Conservation (phyloP, 768 basidiomycete species). For the Dictyophora rubrovolvata region DNA sequence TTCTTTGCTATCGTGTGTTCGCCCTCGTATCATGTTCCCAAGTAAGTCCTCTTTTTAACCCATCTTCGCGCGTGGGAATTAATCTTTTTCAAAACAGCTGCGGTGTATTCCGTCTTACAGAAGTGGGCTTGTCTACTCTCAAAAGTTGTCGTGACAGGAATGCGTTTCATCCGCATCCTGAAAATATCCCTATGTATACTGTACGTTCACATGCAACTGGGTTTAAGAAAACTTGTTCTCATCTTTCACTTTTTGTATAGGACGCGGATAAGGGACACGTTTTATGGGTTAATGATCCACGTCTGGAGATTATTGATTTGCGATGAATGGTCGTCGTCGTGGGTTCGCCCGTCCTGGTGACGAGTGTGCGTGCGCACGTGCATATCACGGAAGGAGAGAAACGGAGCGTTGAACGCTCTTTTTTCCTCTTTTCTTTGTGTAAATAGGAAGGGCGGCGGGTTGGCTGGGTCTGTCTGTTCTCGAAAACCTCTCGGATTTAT, state of each 20-base stretch:
- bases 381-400: too few species aligned
- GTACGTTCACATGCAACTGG: slow-evolving; percentile 36
- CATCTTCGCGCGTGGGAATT: not conserved
- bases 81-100: slow-evolving; percentile 34
- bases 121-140: slow-evolving; percentile 68
- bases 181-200: slow-evolving; percentile 69
- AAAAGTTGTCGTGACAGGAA: slow-evolving; percentile 57
- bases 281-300: slow-evolving; percentile 52
- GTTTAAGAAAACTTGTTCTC: slow-evolving; percentile 9
- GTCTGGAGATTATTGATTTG: slow-evolving; percentile 79
- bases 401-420: too few species aligned
- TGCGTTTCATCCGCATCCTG: slow-evolving; percentile 81
- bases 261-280: slow-evolving; percentile 84
- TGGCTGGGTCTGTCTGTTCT: too few species aligned
- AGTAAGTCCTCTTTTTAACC: slow-evolving; percentile 36
- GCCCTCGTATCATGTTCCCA: slow-evolving; percentile 59
- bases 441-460: too few species aligned
- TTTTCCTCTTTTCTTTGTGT: too few species aligned
- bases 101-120: slow-evolving; percentile 84
- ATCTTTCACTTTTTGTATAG: slow-evolving; percentile 23
- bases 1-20: slow-evolving; percentile 91
- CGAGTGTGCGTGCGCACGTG: too few species aligned
- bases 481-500: too few species aligned
- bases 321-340: slow-evolving; percentile 29
- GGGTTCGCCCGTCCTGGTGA: not conserved